Percentiles rank a stretch among this genome's conserved stretches.
Conservation (phyloP, 305 asterid species). For the Fraxinus nigra region DNA sequence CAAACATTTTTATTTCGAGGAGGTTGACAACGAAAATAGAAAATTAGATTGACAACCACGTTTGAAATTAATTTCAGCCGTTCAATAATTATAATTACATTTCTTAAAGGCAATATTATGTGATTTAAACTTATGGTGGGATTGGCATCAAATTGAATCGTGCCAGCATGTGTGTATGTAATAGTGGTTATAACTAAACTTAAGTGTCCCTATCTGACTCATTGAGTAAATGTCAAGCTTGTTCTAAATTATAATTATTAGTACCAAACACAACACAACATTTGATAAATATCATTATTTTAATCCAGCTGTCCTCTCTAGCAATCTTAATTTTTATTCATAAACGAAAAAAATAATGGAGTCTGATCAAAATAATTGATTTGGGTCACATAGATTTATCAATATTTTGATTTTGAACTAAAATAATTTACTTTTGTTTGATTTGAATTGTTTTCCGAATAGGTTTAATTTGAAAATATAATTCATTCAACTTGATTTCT, state of each 20-base stretch:
- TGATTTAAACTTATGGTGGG: neutral
- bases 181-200: neutral
- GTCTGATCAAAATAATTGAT: too few relatives aligned
- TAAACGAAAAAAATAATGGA: neutral
- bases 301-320: neutral
- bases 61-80: neutral
- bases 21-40: neutral
- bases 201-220: neutral
- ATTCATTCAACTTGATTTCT: too few relatives aligned
- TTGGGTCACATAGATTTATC: neutral
- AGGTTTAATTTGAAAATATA: neutral
- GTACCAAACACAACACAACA: neutral
- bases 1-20: neutral
- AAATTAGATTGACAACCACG: neutral
- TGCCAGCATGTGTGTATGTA: neutral
- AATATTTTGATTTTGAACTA: neutral
- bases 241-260: neutral
- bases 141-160: neutral
- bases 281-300: neutral
- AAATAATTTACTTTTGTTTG: neutral
- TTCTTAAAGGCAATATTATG: neutral
- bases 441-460: too few relatives aligned
- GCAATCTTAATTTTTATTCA: neutral
- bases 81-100: neutral
- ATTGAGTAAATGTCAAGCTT: neutral